phyloP scores from a whole-genome alignment of 139 green algal genomes.

The Haematococcus lacustris region DNA sequence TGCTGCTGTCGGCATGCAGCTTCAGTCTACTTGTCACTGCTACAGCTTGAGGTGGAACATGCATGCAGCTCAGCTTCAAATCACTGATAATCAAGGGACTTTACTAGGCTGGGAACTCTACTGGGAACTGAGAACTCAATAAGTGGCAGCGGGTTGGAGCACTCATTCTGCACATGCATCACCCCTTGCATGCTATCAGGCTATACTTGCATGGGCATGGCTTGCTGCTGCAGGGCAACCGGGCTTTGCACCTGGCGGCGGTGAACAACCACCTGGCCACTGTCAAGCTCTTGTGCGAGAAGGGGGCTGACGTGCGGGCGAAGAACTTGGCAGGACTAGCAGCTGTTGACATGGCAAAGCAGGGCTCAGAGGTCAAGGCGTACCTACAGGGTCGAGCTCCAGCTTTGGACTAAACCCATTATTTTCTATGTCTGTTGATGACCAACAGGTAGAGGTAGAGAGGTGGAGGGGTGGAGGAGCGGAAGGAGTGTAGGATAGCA shows the following conservation, averaged over 20 bases:
- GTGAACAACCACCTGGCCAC: constrained; percentile 23
- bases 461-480: too few species aligned
- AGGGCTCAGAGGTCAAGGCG: too few species aligned
- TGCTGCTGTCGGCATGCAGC: background rate
- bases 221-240: constrained; percentile 18
- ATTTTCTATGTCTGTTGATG: too few species aligned
- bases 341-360: constrained; percentile 28
- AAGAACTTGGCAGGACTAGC: constrained; percentile 26
- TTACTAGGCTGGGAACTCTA: too few species aligned
- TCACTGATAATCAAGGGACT: background rate
- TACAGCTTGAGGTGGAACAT: background rate
- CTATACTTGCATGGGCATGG: background rate
- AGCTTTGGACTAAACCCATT: too few species aligned
- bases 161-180: background rate
- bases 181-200: background rate
- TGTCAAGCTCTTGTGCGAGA: constrained; percentile 15
- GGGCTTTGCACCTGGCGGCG: constrained; percentile 24
- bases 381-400: too few species aligned
- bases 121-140: too few species aligned
- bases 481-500: too few species aligned
- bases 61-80: background rate
- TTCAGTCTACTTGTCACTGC: background rate
- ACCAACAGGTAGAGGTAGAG: too few species aligned
- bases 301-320: background rate
- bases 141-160: background rate